Conservation (phyloP, 495 filamentous ascomycete species). For the Tuber umbilicatum region DNA sequence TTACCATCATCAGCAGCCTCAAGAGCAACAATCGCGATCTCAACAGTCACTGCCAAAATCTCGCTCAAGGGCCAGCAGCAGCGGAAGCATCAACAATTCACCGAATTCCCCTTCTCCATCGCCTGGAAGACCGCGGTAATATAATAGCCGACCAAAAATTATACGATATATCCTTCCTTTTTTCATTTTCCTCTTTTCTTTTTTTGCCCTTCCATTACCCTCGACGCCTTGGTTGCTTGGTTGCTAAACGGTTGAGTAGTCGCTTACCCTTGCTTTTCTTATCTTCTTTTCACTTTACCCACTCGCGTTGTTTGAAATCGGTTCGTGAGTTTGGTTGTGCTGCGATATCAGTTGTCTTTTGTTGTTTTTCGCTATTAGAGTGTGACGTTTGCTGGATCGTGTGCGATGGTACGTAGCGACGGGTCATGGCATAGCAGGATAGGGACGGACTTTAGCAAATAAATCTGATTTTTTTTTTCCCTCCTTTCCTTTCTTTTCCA, state of each 20-base stretch:
- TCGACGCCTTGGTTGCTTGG: neutral
- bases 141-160: constrained; percentile 7
- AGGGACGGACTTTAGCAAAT: neutral
- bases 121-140: constrained; percentile 12
- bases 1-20: constrained; percentile 34
- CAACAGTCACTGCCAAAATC: constrained; percentile 19
- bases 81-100: constrained; percentile 14
- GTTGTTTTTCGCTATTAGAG: neutral
- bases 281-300: neutral
- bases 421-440: neutral
- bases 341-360: neutral
- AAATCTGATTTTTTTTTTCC: neutral
- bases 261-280: neutral
- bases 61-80: constrained; percentile 35
- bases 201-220: neutral
- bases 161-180: neutral
- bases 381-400: neutral
- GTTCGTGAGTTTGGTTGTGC: neutral
- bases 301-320: neutral
- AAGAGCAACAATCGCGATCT: neutral
- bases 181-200: neutral
- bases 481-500: no score
- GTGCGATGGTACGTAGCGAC: neutral
- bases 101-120: constrained; percentile 16
- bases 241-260: neutral